Evolutionary conservation across 805 yeast genomes (phyloP).

Genomic region (Ogataea wickerhamii): DNA sequence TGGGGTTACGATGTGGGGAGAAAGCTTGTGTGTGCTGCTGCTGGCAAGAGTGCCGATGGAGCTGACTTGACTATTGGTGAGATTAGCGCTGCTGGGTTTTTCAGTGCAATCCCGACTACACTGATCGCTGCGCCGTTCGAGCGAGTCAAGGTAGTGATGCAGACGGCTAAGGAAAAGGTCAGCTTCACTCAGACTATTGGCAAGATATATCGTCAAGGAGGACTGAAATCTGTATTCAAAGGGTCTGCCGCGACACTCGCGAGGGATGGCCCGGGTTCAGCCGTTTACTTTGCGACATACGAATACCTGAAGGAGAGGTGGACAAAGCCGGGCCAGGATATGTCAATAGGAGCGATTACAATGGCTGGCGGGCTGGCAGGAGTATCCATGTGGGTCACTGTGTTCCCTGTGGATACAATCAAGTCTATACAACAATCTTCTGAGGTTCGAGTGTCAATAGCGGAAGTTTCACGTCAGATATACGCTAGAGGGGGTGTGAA

Average conservation of each 20-base stretch:
- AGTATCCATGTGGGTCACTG: slow-evolving; percentile 93
- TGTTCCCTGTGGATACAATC: slow-evolving; percentile 94
- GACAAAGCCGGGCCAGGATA: slow-evolving; percentile 46
- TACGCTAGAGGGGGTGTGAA: slow-evolving; percentile 76
- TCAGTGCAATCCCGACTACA: slow-evolving; percentile 93
- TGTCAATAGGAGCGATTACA: slow-evolving; percentile 72
- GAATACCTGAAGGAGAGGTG: slow-evolving; percentile 70
- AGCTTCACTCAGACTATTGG: slow-evolving; percentile 59
- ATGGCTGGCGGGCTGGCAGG: slow-evolving; percentile 96
- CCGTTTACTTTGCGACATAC: slow-evolving; percentile 91
- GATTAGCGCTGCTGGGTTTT: slow-evolving; percentile 87
- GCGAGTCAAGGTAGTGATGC: slow-evolving; percentile 91
- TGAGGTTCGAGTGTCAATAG: slow-evolving; percentile 49
- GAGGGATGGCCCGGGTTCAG: slow-evolving; percentile 97
- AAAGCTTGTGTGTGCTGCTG: slow-evolving; percentile 52
- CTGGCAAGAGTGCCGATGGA: slow-evolving; percentile 34
- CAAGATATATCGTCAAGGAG: slow-evolving; percentile 74
- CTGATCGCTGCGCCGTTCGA: slow-evolving; percentile 97
- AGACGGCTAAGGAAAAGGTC: slow-evolving; percentile 45
- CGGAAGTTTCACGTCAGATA: slow-evolving; percentile 62
- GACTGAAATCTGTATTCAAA: slow-evolving; percentile 77
- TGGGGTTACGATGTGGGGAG: slow-evolving; percentile 98
- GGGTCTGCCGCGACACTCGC: slow-evolving; percentile 92
- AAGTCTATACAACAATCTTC: slow-evolving; percentile 79
- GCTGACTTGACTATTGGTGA: slow-evolving; percentile 56